Evolutionary conservation across 2,329 filamentous ascomycete species (phyloP), one percentile per base, ranked within the genome.

Genomic region (Drechslera avenae): DNA sequence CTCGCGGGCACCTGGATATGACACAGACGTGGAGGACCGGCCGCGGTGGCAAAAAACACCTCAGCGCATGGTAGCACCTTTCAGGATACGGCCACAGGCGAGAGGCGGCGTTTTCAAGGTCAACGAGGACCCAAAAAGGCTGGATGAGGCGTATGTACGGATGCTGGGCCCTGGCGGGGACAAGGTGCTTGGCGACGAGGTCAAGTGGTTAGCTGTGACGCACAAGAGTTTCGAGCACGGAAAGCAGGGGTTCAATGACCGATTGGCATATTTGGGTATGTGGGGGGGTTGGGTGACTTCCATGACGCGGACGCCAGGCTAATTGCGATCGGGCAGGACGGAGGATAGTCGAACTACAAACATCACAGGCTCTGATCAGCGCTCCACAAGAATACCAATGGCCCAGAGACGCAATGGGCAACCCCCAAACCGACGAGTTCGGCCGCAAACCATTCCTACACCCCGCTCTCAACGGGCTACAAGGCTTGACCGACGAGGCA

Each of bases 211-310:
- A 67, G 92, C 92, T 23, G 85, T 99, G 48, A 99, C 94, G 60
- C 94, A 97, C 75, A 97, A 97, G 83, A 97, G 91, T 76, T 97
- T 96, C 69, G 93, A 99, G 72, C 91, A 97, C 70, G 94, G 92
- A 44, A 82, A 91, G 68, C 87, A 92, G 79, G 93, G 93, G 1
- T 96, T 93, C 78, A 99, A 99, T 73, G 93, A 97, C 68, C 85
- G 90, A 56, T 79, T 99, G 74, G 90, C 91, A n/a, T 91, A 90
- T 68, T 79, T 96, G 46, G 93, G 91, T 95, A 83, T 68, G 48
- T 42, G 36, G 10, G 26, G 21, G 21, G 10, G 26, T 10, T 10
- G 5, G 5, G 23, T 8, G 3, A 12, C 12, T 10, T 28, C 26
- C 10, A 12, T 28, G 26, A 28, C 26, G 26, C 2, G 26, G 26